These are phyloP conservation scores for Salvia miltiorrhiza DNA, from an alignment of 257 asterid species.

Conservation along the genomic window DNA sequence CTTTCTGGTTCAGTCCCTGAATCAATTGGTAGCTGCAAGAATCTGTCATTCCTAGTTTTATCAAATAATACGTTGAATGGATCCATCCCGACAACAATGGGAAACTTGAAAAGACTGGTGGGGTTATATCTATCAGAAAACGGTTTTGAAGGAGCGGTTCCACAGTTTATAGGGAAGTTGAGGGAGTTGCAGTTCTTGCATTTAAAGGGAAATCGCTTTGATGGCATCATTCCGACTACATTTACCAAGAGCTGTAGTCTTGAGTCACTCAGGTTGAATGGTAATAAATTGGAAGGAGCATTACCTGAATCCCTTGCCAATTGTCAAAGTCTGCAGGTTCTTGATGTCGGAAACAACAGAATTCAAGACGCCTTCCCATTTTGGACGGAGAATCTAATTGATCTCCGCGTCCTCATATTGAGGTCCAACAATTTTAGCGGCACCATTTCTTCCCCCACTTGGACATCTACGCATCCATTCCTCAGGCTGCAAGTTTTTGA, in stretches of 20 bases:
- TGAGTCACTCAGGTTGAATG: not conserved
- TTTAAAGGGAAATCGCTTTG: no score
- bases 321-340: constrained; percentile 15
- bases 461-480: no score
- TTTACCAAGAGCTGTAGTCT: not conserved
- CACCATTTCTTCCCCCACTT: no score
- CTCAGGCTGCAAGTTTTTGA: constrained; percentile 23
- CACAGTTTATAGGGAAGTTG: no score
- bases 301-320: constrained; percentile 4
- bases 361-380: constrained; percentile 25
- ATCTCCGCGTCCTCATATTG: constrained; percentile 29
- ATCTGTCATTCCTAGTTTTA: no score
- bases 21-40: no score
- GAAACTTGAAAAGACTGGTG: no score
- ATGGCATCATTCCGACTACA: not conserved
- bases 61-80: no score
- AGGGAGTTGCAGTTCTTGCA: no score
- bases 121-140: no score
- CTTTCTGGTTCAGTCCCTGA: not conserved
- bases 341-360: constrained; percentile 25
- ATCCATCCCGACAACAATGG: no score
- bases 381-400: constrained; percentile 26
- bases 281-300: constrained; percentile 7
- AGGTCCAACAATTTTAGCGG: constrained; percentile 24
- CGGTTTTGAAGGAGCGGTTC: no score